These are phyloP conservation scores for Cryptococcus sp. DNA, from an alignment of 1,284 basidiomycete species.

Conservation along the genomic window DNA sequence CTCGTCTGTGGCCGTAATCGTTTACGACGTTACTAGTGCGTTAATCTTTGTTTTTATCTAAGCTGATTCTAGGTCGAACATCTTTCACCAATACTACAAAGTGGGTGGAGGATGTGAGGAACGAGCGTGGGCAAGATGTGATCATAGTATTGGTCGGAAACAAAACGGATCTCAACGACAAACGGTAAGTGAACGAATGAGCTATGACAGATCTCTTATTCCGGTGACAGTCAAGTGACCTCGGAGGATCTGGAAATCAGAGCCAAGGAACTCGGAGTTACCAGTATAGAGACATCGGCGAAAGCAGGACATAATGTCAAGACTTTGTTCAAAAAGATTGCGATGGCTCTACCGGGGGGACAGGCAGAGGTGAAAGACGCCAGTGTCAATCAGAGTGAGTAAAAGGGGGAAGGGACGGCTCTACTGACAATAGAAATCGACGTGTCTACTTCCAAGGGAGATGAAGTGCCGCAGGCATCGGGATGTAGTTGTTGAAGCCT, in stretches of 20 bases:
- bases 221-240: constrained; percentile 78
- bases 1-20: constrained; percentile 95
- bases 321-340: constrained; percentile 96
- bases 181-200: constrained; percentile 17
- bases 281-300: constrained; percentile 99
- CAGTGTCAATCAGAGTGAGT: constrained; percentile 54
- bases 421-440: constrained; percentile 42
- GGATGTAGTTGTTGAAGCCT: constrained; percentile 39
- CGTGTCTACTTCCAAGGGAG: constrained; percentile 35
- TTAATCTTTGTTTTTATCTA: constrained; percentile 10
- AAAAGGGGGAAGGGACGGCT: neutral
- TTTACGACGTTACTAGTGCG: constrained; percentile 97
- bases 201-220: too few species aligned
- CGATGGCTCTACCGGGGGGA: constrained; percentile 94
- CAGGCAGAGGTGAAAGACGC: constrained; percentile 67
- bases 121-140: constrained; percentile 95
- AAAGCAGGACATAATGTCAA: constrained; percentile 99
- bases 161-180: constrained; percentile 78
- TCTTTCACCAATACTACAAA: constrained; percentile 97
- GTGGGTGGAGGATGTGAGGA: constrained; percentile 99
- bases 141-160: constrained; percentile 99
- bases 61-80: constrained; percentile 66
- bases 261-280: constrained; percentile 86
- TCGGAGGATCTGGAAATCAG: constrained; percentile 93
- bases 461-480: constrained; percentile 41